Conservation (phyloP, 345 rosid species). For the Turnera subulata region DNA sequence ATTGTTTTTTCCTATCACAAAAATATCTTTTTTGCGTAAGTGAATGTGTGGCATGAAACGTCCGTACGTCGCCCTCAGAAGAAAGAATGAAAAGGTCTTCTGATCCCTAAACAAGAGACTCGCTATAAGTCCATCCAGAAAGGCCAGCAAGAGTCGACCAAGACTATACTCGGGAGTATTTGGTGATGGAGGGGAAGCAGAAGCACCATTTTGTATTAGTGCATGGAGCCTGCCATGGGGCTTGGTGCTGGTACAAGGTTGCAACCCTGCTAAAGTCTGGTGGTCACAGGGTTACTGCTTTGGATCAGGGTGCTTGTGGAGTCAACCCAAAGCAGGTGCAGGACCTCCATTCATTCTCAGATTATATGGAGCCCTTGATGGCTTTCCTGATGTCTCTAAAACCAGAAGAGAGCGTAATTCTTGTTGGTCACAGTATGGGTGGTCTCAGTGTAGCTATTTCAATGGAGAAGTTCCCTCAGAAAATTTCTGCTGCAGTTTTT, state of each 20-base stretch:
- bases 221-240: conserved; percentile 34
- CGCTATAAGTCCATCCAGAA: background rate
- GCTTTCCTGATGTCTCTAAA: conserved; percentile 28
- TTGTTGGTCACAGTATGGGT: conserved; percentile 41
- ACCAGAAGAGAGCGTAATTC: conserved; percentile 32
- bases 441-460: conserved; percentile 32
- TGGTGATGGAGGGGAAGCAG: conserved; percentile 2
- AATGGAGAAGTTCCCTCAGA: conserved; percentile 43
- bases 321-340: conserved; percentile 21
- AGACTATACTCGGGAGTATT: background rate
- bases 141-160: background rate
- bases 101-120: too few relatives aligned
- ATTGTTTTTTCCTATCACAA: too few relatives aligned
- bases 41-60: too few relatives aligned
- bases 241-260: conserved; percentile 43
- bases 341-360: conserved; percentile 23
- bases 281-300: conserved; percentile 25
- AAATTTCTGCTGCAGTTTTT: conserved; percentile 29
- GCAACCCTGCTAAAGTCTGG: conserved; percentile 17
- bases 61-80: too few relatives aligned
- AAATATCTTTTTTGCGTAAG: too few relatives aligned
- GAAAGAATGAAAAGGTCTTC: too few relatives aligned
- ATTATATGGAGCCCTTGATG: conserved; percentile 32
- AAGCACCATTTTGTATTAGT: conserved; percentile 25
- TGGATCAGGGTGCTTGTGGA: conserved; percentile 29